Percentiles rank a stretch among this genome's conserved stretches.
These are phyloP conservation scores for Eutrema yunnanense DNA, from an alignment of 345 rosid species.

Conservation along the genomic window DNA sequence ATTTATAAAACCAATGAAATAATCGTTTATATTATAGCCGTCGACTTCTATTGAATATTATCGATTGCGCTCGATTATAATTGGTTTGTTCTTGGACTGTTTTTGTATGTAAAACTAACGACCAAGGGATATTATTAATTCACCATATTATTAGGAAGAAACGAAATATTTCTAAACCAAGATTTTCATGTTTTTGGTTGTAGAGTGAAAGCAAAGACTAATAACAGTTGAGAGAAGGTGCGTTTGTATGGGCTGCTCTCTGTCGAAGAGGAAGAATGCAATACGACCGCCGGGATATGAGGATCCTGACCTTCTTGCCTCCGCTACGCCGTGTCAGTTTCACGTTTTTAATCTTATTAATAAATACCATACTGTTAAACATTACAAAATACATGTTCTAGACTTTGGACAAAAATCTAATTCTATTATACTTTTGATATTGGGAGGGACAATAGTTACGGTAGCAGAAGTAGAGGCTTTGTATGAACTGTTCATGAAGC, in stretches of 20 bases:
- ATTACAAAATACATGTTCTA: neutral
- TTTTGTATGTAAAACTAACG: neutral
- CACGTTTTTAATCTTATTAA: neutral
- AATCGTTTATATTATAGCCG: slow-evolving; percentile 2
- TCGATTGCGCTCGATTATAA: neutral
- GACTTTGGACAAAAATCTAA: neutral
- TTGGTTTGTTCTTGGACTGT: neutral
- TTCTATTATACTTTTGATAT: neutral
- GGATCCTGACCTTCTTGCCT: slow-evolving; percentile 26
- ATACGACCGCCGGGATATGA: slow-evolving; percentile 28
- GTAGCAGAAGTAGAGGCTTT: slow-evolving; percentile 76
- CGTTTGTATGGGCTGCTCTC: slow-evolving; percentile 22
- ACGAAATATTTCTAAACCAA: neutral
- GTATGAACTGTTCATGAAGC: slow-evolving; percentile 69
- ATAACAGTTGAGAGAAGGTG: neutral
- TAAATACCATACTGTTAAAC: neutral
- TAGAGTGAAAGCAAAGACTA: slow-evolving; percentile 11
- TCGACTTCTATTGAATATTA: neutral
- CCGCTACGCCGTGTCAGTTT: slow-evolving; percentile 20
- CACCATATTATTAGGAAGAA: neutral
- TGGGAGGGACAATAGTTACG: slow-evolving; percentile 45
- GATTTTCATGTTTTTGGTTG: neutral
- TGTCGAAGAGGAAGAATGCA: slow-evolving; percentile 22
- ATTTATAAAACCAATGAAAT: slow-evolving; percentile 5
- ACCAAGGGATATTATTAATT: neutral